phyloP scores from a whole-genome alignment of 2,329 filamentous ascomycete species.

The Lecanicillium sp. region DNA sequence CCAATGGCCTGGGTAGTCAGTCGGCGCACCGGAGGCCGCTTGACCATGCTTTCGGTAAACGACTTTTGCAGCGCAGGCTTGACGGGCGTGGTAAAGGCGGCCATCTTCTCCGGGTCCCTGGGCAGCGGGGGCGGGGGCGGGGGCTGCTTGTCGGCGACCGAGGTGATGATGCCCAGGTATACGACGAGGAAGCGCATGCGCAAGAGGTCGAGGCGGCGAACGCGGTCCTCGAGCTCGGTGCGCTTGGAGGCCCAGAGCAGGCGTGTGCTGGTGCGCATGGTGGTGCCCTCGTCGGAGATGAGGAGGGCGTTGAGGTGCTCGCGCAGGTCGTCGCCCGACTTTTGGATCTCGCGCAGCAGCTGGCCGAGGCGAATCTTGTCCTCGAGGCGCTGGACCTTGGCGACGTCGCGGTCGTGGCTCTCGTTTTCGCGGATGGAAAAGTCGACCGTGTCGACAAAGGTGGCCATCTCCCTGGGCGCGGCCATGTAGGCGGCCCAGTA shows the following conservation, averaged over 20 bases:
- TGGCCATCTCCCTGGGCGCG: conserved; percentile 49
- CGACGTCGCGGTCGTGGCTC: conserved; percentile 53
- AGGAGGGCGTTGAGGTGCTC: conserved; percentile 50
- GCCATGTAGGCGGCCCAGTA: conserved; percentile 49
- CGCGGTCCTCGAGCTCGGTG: conserved; percentile 45
- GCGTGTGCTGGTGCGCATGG: conserved; percentile 40
- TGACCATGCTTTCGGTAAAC: conserved; percentile 35
- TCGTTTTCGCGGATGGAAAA: conserved; percentile 58
- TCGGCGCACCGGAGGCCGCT: conserved; percentile 41
- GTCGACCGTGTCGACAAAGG: conserved; percentile 53
- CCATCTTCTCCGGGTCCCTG: conserved; percentile 27
- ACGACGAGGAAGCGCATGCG: conserved; percentile 58
- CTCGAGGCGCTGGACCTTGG: conserved; percentile 49
- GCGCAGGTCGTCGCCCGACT: conserved; percentile 50
- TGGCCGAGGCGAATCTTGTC: conserved; percentile 53
- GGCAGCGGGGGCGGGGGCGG: conserved; percentile 20
- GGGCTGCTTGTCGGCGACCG: conserved; percentile 26
- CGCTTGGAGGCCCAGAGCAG: conserved; percentile 52
- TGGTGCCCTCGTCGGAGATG: conserved; percentile 33
- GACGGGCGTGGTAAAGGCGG: conserved; percentile 19
- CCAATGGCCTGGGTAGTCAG: conserved; percentile 47
- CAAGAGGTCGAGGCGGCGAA: conserved; percentile 52
- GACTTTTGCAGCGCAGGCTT: conserved; percentile 30
- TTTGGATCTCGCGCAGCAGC: conserved; percentile 55
- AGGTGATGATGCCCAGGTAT: conserved; percentile 52